These are phyloP conservation scores for Hortiboletus rubellus DNA, from an alignment of 1,284 basidiomycete genomes.

Conservation along the genomic window DNA sequence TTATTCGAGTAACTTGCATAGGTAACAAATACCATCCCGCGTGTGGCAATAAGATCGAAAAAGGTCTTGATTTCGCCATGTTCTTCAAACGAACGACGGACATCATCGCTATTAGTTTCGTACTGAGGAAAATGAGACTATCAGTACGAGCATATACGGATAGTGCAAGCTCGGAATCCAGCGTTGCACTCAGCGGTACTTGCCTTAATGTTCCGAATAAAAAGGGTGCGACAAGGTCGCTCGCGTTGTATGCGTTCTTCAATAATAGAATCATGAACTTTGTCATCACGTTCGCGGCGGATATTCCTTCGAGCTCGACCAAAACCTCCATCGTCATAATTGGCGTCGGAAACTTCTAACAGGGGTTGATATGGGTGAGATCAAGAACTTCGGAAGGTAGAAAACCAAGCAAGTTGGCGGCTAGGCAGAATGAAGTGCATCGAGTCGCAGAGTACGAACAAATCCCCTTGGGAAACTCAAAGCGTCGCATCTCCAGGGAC, in stretches of 20 bases:
- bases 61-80: conserved; percentile 96
- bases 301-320: conserved; percentile 47
- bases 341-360: conserved; percentile 60
- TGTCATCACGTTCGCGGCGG: conserved; percentile 76
- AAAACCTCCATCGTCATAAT: conserved; percentile 54
- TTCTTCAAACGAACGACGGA: conserved; percentile 84
- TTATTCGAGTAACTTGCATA: conserved; percentile 68
- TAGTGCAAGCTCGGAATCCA: conserved; percentile 11
- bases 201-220: conserved; percentile 96
- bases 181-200: conserved; percentile 41
- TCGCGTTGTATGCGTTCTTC: conserved; percentile 89
- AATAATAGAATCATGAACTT: conserved; percentile 83
- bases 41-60: conserved; percentile 90
- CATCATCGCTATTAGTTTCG: conserved; percentile 82
- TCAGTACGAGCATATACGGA: conserved; percentile 21
- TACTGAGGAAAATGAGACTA: conserved; percentile 57
- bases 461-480: conserved; percentile 29
- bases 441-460: conserved; percentile 28
- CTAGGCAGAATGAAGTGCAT: conserved; percentile 45
- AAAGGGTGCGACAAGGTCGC: conserved; percentile 91
- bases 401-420: conserved; percentile 43
- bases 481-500: conserved; percentile 20
- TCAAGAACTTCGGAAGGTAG: conserved; percentile 39
- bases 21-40: conserved; percentile 97
- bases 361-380: conserved; percentile 55